Evolutionary conservation across 2,329 filamentous ascomycete species (phyloP), one percentile per base, ranked within the genome.

Genomic region (Pseudocercospora fijiensis): DNA sequence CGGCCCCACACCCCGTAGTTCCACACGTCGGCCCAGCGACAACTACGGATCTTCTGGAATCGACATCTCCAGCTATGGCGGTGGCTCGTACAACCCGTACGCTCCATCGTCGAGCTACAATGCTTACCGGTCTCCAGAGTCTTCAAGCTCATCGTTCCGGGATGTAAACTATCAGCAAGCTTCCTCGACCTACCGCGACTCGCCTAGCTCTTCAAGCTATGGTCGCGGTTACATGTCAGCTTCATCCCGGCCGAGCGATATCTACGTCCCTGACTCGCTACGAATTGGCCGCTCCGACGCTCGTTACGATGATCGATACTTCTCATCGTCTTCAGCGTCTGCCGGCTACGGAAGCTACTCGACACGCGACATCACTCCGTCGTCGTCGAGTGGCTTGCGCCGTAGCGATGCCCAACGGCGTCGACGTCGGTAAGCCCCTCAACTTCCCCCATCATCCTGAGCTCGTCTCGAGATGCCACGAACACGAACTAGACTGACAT

Each of bases 31-130:
- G 20, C 33, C 49, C 41, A 45, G 41, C 26, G 60, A 58, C 13
- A 9, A 57, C 20, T 62, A 62, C 20, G 53, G 52, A 18, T n/a
- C 60, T 2, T 26, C 52, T 43, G 60, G 60, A 0, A 18, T 62
- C 20, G 60, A 62, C 18, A n/a, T 62, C 41, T 51, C 52, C 1
- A 41, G 52, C 13, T 51, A 45, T 16, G 52, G 60, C 22, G 60
- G 60, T 16, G 43, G 53, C 20, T 28, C 28, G 20, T 49, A 24
- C 8, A 3, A 49, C 5, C 18, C 45, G 1, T 20, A 26, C 22
- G 13, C 45, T 13, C 4, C 45, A 13, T 49, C 45, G 1, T 24
- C 45, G 1, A 47, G 43, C 43, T 47, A 47, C 43, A 2, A 10
- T 1, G 4, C 20, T 3, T 20, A 26, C 20, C 18, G 22, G 9